Base-by-base conservation (phyloP, 176 grass and related monocot species). In the Rhynchospora tenuis region DNA sequence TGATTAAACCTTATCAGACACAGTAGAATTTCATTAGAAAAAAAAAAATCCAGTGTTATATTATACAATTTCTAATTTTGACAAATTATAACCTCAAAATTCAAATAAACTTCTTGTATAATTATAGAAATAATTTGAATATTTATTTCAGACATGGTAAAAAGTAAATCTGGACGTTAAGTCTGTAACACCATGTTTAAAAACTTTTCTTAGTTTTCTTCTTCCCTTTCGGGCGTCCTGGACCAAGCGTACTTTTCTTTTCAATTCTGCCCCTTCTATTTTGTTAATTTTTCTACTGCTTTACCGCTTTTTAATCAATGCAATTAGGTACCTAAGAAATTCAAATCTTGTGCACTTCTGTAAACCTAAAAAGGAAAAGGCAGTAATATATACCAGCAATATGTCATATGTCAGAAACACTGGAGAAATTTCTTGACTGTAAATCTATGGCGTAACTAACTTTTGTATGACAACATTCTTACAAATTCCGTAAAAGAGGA, bases 401-500 rank as follows among this genome's bases (percentile, higher is more conserved):
- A 38, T n/a, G n/a, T n/a, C n/a, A 38, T 38, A 2, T 16, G 56
- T 8, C 56, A 59, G n/a, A 59, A 59, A 59, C 56, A 19, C 65
- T 17, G 15, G 31, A 43, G 7, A 65, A 31, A 31, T 26, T 46
- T n/a, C 4, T 23, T 47, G n/a, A 74, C 26, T 73, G 19, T 7
- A 48, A 22, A 48, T 73, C 44, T 19, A 58, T 75, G 7, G 11
- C 48, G 12, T 58, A 73, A 24, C n/a, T n/a, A n/a, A n/a, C 43
- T 50, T 73, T 1, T 19, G 51, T 24, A 42, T 43, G 55, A n/a
- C 33, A 80, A 61, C n/a, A 17, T 61, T 61, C n/a, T 61, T 61
- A 80, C 16, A 80, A 44, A 59, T 73, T 59, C 61, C 28, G 10
- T 17, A 82, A 77, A 57, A 33, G 80, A 86, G 83, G 69, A 91